Base-by-base conservation (phyloP, 345 rosid species). In the Arabidopsis arenosa region DNA sequence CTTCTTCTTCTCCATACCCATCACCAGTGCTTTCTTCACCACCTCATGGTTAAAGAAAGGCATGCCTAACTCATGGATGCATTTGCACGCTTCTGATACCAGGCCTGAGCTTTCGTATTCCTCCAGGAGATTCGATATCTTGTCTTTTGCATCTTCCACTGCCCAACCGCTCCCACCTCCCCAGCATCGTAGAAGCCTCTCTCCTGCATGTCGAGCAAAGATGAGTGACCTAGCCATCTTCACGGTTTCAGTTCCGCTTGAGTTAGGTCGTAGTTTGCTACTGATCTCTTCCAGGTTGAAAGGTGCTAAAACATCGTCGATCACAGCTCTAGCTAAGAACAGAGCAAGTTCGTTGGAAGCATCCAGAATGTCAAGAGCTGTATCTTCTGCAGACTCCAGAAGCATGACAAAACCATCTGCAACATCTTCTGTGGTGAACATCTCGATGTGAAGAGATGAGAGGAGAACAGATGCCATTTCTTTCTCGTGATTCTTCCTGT, bases 91-190 rank as follows among this genome's bases (percentile, higher is more conserved):
- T 76, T 92, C 97, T 8, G 75, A 75, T 6, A 90, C 84, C 17
- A 86, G 91, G 9, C 96, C 92, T 10, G 92, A 88, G 47, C 86
- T 86, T 79, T 87, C 96, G 7, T 83, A 92, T 81, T 92, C 97
- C 82, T 90, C 96, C 47, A 92, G 78, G 3, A 92, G 87, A 84
- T 88, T 87, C 65, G 80, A 37, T 78, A 92, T 90, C 87, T 90
- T 92, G 85, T 92, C 96, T 82, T 92, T 92, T 2, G 96, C 97
- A 66, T 92, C 97, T 85, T 92, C 97, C 21, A 92, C 92, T 3
- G 94, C 97, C 97, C 97, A 92, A 15, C 97, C 96, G 7, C 90
- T 90, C 41, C 97, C 97, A 55, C 96, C 97, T 44, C 97, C 97
- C 97, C 97, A 92, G 73, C 97, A 90, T 79, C 97, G 80, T 59